These are phyloP conservation scores for Cercophora scortea DNA, from an alignment of 495 filamentous ascomycete genomes.

Conservation along the genomic window DNA sequence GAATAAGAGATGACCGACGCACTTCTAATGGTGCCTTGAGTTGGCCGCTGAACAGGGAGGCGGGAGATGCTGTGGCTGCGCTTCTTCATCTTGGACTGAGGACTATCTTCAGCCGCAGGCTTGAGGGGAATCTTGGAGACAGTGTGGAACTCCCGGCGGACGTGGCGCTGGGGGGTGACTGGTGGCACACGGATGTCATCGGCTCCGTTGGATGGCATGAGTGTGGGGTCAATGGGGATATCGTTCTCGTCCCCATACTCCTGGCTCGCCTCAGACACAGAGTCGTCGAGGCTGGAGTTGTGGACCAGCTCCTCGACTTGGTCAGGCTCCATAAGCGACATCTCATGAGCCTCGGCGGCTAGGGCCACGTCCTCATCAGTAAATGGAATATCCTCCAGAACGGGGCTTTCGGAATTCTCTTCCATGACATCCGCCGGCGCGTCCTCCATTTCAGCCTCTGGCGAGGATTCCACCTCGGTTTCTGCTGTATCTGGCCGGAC, in stretches of 20 bases:
- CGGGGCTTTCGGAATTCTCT: slow-evolving; percentile 16
- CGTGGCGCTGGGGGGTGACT: slow-evolving; percentile 25
- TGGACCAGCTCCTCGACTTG: slow-evolving; percentile 20
- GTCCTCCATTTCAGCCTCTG: slow-evolving; percentile 20
- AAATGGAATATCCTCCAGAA: slow-evolving; percentile 29
- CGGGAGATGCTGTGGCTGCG: slow-evolving; percentile 49
- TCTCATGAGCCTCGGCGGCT: slow-evolving; percentile 42
- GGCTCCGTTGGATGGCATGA: slow-evolving; percentile 16
- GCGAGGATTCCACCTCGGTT: slow-evolving; percentile 25
- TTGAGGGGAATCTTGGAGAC: slow-evolving; percentile 72
- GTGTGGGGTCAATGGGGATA: slow-evolving; percentile 43
- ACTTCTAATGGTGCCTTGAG: slow-evolving; percentile 25
- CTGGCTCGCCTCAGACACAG: slow-evolving; percentile 50
- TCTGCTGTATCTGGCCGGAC: slow-evolving; percentile 26
- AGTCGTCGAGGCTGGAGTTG: slow-evolving; percentile 23
- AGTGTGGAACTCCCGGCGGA: slow-evolving; percentile 48
- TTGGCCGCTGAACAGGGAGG: slow-evolving; percentile 27
- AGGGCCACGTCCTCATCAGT: slow-evolving; percentile 40
- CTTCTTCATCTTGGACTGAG: slow-evolving; percentile 38
- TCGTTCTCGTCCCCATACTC: slow-evolving; percentile 58
- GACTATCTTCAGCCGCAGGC: slow-evolving; percentile 54
- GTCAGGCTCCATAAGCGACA: slow-evolving; percentile 40
- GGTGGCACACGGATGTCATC: slow-evolving; percentile 12
- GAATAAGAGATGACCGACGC: slow-evolving; percentile 39
- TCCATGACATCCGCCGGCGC: background rate